Conservation (phyloP, 495 filamentous ascomycete genomes). For the Venustampulla echinocandica region DNA sequence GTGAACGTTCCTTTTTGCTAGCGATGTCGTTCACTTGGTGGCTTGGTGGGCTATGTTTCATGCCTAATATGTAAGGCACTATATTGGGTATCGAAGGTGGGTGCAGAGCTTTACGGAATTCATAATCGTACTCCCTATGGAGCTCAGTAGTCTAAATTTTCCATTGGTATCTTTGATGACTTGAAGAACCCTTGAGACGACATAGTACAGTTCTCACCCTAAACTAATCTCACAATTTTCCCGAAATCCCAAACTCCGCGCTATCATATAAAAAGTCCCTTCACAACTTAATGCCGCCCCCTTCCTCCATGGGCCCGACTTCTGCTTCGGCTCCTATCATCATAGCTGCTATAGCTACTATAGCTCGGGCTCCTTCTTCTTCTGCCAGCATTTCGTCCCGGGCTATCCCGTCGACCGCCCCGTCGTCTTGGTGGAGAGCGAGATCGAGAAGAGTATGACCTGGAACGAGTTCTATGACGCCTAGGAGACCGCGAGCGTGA, state of each 20-base stretch:
- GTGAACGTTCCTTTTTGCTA: too few relatives aligned
- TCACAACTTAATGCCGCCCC: conserved; percentile 22
- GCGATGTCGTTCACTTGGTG: too few relatives aligned
- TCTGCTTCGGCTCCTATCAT: conserved; percentile 33
- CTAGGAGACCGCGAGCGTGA: conserved; percentile 40
- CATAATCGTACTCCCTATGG: too few relatives aligned
- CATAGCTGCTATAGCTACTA: conserved; percentile 50
- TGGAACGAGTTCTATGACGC: conserved; percentile 30
- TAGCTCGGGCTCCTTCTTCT: conserved; percentile 52
- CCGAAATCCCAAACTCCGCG: conserved; percentile 16
- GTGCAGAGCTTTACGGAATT: too few relatives aligned
- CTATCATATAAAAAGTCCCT: too few relatives aligned
- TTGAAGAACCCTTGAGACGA: background rate
- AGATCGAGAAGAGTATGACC: conserved; percentile 43
- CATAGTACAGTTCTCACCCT: background rate
- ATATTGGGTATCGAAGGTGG: too few relatives aligned
- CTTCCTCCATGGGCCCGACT: conserved; percentile 29
- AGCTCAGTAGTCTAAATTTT: background rate
- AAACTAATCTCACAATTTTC: background rate
- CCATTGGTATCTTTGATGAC: background rate
- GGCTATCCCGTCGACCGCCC: conserved; percentile 31
- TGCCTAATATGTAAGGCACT: too few relatives aligned
- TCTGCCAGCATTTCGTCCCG: conserved; percentile 28
- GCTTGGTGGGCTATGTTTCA: too few relatives aligned
- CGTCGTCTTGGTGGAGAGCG: conserved; percentile 43